These are phyloP conservation scores for Drechslerella stenobrocha DNA, from an alignment of 2,329 filamentous ascomycete species.

Conservation along the genomic window DNA sequence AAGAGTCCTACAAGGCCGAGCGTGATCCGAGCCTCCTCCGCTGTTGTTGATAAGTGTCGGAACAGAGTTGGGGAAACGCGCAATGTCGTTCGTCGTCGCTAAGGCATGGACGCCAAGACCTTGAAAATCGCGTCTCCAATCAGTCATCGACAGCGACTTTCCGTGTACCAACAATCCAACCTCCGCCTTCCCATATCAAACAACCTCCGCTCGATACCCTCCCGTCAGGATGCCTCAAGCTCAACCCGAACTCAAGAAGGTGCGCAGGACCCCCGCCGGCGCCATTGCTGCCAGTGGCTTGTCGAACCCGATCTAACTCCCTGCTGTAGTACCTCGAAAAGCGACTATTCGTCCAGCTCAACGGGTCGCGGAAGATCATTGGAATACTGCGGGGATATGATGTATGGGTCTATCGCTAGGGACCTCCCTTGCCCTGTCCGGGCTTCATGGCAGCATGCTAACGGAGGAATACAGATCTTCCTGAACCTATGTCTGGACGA, in stretches of 20 bases:
- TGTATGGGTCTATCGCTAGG: constrained; percentile 60
- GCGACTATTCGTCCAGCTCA: constrained; percentile 94
- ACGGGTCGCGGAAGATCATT: constrained; percentile 96
- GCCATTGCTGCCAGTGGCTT: constrained; percentile 5
- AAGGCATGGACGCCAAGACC: constrained; percentile 37
- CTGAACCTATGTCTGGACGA: constrained; percentile 98
- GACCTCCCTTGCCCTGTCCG: neutral
- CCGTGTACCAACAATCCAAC: constrained; percentile 4
- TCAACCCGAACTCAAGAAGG: constrained; percentile 98
- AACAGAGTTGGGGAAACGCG: constrained; percentile 15
- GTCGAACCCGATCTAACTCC: constrained; percentile 13
- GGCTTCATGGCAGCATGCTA: neutral
- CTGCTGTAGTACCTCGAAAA: constrained; percentile 92
- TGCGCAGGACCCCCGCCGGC: constrained; percentile 56
- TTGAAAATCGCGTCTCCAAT: constrained; percentile 43
- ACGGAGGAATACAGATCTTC: constrained; percentile 70
- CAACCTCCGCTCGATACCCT: neutral
- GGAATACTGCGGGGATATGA: constrained; percentile 94
- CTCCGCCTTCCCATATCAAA: neutral
- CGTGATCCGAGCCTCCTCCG: too few relatives aligned
- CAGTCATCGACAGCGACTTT: constrained; percentile 32
- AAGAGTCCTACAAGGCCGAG: too few relatives aligned
- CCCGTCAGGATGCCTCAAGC: constrained; percentile 79
- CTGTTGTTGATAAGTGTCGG: constrained; percentile 9
- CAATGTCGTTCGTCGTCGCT: constrained; percentile 2